These are phyloP conservation scores for Citrullus colocynthis DNA, from an alignment of 306 rosid species.

Conservation along the genomic window DNA sequence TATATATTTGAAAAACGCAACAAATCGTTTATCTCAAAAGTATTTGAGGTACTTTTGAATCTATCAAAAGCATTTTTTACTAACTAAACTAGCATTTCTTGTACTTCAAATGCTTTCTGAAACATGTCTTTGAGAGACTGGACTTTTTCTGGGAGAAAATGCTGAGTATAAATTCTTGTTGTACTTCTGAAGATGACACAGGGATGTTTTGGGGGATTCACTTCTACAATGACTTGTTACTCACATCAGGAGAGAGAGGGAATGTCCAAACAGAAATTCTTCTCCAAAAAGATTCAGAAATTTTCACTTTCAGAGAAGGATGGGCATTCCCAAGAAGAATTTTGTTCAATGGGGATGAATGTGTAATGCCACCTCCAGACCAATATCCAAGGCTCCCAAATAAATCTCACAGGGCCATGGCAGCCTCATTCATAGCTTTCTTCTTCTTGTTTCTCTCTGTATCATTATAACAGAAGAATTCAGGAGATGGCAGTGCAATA, in stretches of 20 bases:
- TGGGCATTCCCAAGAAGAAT: conserved; percentile 75
- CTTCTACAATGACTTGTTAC: conserved; percentile 57
- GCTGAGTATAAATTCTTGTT: background rate
- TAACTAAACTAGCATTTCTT: background rate
- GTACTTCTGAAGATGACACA: conserved; percentile 44
- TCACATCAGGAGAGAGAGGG: conserved; percentile 38
- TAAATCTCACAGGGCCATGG: conserved; percentile 8
- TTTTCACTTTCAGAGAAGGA: conserved; percentile 55
- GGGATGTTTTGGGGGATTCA: conserved; percentile 74
- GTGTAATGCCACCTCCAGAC: conserved; percentile 77
- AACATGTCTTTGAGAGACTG: background rate
- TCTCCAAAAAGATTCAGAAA: conserved; percentile 41
- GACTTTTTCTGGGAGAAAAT: background rate
- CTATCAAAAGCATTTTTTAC: background rate
- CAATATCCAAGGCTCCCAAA: conserved; percentile 54
- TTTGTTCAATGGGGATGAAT: conserved; percentile 62
- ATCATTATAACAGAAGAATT: background rate
- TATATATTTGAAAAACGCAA: background rate
- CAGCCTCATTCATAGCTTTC: background rate
- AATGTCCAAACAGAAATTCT: conserved; percentile 62
- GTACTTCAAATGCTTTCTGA: background rate
- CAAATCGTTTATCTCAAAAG: background rate
- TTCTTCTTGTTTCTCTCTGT: background rate
- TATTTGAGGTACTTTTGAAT: background rate
- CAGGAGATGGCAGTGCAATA: background rate